Evolutionary conservation across 192 early-diverging fungal genomes (phyloP).

Genomic region (Paraglomus brasilianum): DNA sequence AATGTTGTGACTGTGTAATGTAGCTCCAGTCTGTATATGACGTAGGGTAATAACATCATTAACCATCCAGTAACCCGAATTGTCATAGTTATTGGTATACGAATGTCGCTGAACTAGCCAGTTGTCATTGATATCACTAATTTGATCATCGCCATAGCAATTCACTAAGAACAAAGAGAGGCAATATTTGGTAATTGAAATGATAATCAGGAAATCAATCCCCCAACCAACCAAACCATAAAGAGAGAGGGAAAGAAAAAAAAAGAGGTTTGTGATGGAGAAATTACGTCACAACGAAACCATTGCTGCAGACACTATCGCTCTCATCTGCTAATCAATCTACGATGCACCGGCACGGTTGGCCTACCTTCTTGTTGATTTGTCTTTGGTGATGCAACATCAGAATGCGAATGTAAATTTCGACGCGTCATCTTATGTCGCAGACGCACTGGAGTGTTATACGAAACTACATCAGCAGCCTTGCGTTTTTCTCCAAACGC

Average conservation of each 20-base stretch:
- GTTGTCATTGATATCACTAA: constrained; percentile 57
- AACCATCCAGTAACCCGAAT: constrained; percentile 39
- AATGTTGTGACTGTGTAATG: constrained; percentile 49
- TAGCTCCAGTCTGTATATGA: constrained; percentile 50
- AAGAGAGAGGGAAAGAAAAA: too few relatives aligned
- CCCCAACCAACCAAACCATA: background rate
- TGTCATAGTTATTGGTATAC: constrained; percentile 21
- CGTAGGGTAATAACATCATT: constrained; percentile 45
- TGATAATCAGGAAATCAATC: background rate
- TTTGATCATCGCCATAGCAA: constrained; percentile 47
- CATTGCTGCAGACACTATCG: too few relatives aligned
- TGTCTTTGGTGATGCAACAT: constrained; percentile 42
- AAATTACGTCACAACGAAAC: too few relatives aligned
- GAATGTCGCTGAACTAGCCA: constrained; percentile 55
- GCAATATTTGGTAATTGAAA: background rate
- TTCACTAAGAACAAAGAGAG: constrained; percentile 34
- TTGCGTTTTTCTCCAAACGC: constrained; percentile 42
- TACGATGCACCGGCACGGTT: too few relatives aligned
- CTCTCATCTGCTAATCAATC: too few relatives aligned
- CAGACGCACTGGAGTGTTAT: constrained; percentile 51
- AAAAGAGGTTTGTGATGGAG: too few relatives aligned
- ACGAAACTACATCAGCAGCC: constrained; percentile 43
- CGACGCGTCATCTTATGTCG: constrained; percentile 49
- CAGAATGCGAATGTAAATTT: constrained; percentile 58
- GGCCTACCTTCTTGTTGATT: constrained; percentile 51